Evolutionary conservation across 2,329 filamentous ascomycete species (phyloP).

Genomic region (Dothideomycetidae sp.): DNA sequence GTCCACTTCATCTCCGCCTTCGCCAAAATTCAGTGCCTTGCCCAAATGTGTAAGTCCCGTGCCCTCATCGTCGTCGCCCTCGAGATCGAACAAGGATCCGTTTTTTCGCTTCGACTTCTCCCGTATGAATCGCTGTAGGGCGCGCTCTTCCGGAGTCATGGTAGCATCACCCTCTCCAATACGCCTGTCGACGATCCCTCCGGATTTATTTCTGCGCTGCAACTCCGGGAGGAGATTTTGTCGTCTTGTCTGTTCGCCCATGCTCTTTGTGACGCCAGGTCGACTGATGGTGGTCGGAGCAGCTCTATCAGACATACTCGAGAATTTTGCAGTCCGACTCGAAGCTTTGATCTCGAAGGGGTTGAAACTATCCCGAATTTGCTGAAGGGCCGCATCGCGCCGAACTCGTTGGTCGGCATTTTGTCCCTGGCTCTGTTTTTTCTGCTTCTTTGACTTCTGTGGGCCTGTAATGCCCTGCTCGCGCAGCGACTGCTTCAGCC

Average conservation of each 20-base stretch:
- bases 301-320: slow-evolving; percentile 51
- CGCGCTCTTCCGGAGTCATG: slow-evolving; percentile 86
- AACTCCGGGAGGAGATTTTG: slow-evolving; percentile 81
- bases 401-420: slow-evolving; percentile 55
- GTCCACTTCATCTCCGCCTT: slow-evolving; percentile 29
- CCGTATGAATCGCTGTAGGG: slow-evolving; percentile 75
- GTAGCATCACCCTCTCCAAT: slow-evolving; percentile 92
- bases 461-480: slow-evolving; percentile 84
- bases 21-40: slow-evolving; percentile 50
- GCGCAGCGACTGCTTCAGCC: slow-evolving; percentile 76
- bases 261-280: slow-evolving; percentile 70
- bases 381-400: slow-evolving; percentile 61
- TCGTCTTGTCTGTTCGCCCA: slow-evolving; percentile 74
- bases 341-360: slow-evolving; percentile 88
- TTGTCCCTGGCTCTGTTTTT: slow-evolving; percentile 49
- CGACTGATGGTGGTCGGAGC: slow-evolving; percentile 49
- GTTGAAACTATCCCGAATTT: slow-evolving; percentile 92
- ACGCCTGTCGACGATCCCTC: slow-evolving; percentile 79
- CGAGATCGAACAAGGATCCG: slow-evolving; percentile 78
- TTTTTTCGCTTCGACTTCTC: slow-evolving; percentile 72
- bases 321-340: slow-evolving; percentile 61
- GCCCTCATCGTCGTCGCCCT: slow-evolving; percentile 56
- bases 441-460: slow-evolving; percentile 91
- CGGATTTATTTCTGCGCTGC: slow-evolving; percentile 77
- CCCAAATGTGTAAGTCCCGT: slow-evolving; percentile 65